Percentiles rank a stretch among this genome's conserved stretches.
These are phyloP conservation scores for Monosporozyma aerobia DNA, from an alignment of 805 yeast species.

Conservation along the genomic window DNA sequence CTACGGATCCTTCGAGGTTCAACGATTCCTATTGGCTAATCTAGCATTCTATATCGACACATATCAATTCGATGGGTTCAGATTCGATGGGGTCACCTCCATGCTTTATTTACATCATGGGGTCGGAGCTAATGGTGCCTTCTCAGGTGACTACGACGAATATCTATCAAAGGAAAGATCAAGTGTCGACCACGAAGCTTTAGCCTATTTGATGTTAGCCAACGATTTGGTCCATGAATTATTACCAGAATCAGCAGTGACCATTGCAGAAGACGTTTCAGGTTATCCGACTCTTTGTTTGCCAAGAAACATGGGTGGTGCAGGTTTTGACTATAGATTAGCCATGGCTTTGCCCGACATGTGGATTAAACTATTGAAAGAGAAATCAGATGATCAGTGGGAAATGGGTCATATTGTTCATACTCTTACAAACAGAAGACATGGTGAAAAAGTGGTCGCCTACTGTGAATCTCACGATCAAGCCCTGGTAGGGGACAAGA, in stretches of 20 bases:
- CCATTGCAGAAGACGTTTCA: constrained; percentile 93
- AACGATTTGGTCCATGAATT: constrained; percentile 60
- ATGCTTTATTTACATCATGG: constrained; percentile 94
- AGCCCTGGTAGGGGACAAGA: constrained; percentile 94
- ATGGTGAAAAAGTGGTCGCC: constrained; percentile 80
- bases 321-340: constrained; percentile 86
- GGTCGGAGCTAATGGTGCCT: constrained; percentile 68
- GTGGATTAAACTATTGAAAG: constrained; percentile 95
- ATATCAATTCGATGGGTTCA: constrained; percentile 84
- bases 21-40: constrained; percentile 77
- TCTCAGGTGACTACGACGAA: constrained; percentile 88
- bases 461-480: constrained; percentile 96
- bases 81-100: constrained; percentile 94
- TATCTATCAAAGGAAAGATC: constrained; percentile 61
- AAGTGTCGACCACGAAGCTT: constrained; percentile 79
- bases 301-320: constrained; percentile 68
- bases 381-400: constrained; percentile 82
- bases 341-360: constrained; percentile 98
- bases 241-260: constrained; percentile 45
- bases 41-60: constrained; percentile 75
- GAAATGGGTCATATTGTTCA: constrained; percentile 70
- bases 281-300: constrained; percentile 95
- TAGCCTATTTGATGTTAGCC: constrained; percentile 84
- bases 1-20: constrained; percentile 84
- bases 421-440: constrained; percentile 80